Percentiles rank a stretch among this genome's conserved stretches.
These are phyloP conservation scores for Neofusicoccum umdonicola DNA, from an alignment of 2,329 filamentous ascomycete genomes.

Conservation along the genomic window DNA sequence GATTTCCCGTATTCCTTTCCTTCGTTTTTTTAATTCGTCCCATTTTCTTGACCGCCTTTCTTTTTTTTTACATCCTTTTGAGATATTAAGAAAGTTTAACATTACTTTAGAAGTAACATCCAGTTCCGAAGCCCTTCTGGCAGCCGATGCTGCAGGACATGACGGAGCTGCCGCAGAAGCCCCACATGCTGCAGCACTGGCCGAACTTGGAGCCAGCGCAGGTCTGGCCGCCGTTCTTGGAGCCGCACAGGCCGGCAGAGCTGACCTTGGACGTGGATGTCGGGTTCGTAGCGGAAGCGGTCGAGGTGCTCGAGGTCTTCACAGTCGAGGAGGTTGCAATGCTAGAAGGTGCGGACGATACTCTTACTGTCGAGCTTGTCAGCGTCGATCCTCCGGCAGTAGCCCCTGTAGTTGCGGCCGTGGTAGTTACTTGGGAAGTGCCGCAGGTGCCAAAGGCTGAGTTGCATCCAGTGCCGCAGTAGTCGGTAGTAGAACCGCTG, in stretches of 20 bases:
- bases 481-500: constrained; percentile 24
- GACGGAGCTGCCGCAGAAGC: constrained; percentile 25
- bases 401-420: neutral
- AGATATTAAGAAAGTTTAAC: neutral
- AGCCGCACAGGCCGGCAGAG: constrained; percentile 27
- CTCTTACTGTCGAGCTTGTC: constrained; percentile 16
- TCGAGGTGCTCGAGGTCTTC: constrained; percentile 12
- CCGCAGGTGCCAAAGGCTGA: constrained; percentile 32
- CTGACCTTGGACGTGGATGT: constrained; percentile 22
- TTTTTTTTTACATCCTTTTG: neutral
- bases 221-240: constrained; percentile 20
- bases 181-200: constrained; percentile 29
- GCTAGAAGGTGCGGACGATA: neutral
- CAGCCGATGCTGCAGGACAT: constrained; percentile 34
- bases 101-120: constrained; percentile 21
- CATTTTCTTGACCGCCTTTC: neutral
- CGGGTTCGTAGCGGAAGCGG: constrained; percentile 22
- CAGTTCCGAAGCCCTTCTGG: constrained; percentile 31
- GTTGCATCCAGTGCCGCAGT: constrained; percentile 34
- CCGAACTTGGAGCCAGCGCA: constrained; percentile 17
- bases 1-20: no score
- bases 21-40: neutral
- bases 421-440: constrained; percentile 13
- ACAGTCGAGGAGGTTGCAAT: constrained; percentile 18
- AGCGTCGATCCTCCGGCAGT: constrained; percentile 7